A percentile compares a stretch with the other conserved stretches of the same genome.
phyloP scores from a whole-genome alignment of 768 basidiomycete species.

The Suillus luteus region DNA sequence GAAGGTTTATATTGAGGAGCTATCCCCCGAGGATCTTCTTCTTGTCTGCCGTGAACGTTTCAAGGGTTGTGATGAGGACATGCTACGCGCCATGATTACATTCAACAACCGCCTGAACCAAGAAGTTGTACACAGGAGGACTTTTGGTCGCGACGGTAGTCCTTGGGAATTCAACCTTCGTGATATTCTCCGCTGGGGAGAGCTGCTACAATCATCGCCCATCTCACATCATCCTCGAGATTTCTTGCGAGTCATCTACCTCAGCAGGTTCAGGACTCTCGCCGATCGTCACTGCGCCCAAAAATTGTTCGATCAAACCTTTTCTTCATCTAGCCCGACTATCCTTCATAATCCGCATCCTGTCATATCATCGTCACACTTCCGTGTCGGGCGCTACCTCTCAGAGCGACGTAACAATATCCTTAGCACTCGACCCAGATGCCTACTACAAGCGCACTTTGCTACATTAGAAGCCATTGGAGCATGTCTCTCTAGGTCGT shows the following conservation, averaged over 20 bases:
- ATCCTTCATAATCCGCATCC: conserved; percentile 40
- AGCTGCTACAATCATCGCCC: conserved; percentile 43
- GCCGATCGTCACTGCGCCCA: conserved; percentile 61
- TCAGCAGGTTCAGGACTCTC: conserved; percentile 81
- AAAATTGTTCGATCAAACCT: conserved; percentile 55
- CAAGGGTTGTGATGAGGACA: conserved; percentile 53
- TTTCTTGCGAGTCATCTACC: conserved; percentile 72
- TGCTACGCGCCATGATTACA: conserved; percentile 73
- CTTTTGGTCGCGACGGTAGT: conserved; percentile 76
- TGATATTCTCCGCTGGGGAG: conserved; percentile 89
- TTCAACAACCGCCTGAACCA: conserved; percentile 76
- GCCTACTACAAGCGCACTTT: conserved; percentile 63
- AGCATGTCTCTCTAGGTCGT: conserved; percentile 70
- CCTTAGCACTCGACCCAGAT: conserved; percentile 43
- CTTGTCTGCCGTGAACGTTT: conserved; percentile 77
- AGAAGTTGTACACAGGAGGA: conserved; percentile 59
- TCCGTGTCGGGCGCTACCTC: conserved; percentile 71
- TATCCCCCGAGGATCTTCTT: conserved; percentile 74
- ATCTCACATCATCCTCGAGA: conserved; percentile 53
- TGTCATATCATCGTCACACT: conserved; percentile 41
- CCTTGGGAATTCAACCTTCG: conserved; percentile 99
- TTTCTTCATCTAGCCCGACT: conserved; percentile 39
- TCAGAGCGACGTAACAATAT: conserved; percentile 34
- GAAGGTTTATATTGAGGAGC: conserved; percentile 92
- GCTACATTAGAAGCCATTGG: conserved; percentile 74